Base-by-base conservation (phyloP, 163 green algal genomes). In the Picocystis sp. region DNA sequence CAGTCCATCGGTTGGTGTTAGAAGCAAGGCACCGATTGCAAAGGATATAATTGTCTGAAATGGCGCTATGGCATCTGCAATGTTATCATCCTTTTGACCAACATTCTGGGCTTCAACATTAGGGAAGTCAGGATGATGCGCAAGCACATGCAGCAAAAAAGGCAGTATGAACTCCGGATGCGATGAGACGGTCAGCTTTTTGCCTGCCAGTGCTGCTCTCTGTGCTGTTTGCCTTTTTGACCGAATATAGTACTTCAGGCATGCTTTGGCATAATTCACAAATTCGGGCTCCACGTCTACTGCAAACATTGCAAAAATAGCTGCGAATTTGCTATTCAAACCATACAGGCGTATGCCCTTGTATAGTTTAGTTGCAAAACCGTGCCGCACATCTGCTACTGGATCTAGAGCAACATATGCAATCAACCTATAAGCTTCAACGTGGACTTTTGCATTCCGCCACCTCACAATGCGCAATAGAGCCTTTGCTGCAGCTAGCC, bases 101-200 rank as follows among this genome's bases (percentile, higher is more conserved):
- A 5, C 8, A 8, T 38, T 5, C 29, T 38, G 29, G 8, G 8
- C 49, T 11, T 6, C 11, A 43, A 55, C 43, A n/a, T 56, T 44
- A 15, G 81, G 79, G 53, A 78, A 82, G 63, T 89, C 80, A 2
- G 81, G 81, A 62, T 89, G 80, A 53, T 84, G 74, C 3, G 71
- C 79, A 44, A 91, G 66, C 8, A 82, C 48, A 59, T 78, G 82
- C 19, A 90, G 9, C n/a, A 79, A 45, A 60, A 73, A 82, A 2
- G 70, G 55, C 42, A 92, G 56, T 23, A 80, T 46, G 55, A 82
- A 82, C 63, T 89, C 80, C 0, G 80, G 80, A 58, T 58, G 53
- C 12, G 64, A 52, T 42, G 11, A 47, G 64, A 56, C 17, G 8
- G 17, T 60, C 5, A 43, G 19, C 33, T 57, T 55, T 6, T 17